Evolutionary conservation across 139 green algal species (phyloP).

Genomic region (Micractinium sp.): DNA sequence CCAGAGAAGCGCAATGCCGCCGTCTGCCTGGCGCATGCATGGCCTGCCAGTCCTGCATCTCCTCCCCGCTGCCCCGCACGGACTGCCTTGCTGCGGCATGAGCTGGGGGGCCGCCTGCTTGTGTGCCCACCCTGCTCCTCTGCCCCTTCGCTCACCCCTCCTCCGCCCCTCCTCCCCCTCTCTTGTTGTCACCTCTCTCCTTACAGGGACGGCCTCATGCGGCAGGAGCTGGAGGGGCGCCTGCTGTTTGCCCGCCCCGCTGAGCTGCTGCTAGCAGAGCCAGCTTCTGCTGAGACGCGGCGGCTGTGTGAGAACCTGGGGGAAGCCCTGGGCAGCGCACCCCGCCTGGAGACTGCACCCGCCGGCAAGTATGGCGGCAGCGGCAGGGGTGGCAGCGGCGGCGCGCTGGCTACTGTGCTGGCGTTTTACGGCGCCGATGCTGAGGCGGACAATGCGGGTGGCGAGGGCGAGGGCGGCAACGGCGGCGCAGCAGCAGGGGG

Average conservation of each 20-base stretch:
- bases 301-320: slow-evolving; percentile 54
- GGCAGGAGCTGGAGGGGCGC: slow-evolving; percentile 68
- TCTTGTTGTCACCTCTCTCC: neutral
- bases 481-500: neutral
- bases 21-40: no score
- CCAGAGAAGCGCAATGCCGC: no score
- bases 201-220: slow-evolving; percentile 47
- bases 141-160: neutral
- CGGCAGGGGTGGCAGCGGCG: neutral
- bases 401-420: slow-evolving; percentile 19
- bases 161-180: neutral
- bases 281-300: slow-evolving; percentile 48
- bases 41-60: no score
- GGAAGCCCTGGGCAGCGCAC: slow-evolving; percentile 4
- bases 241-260: slow-evolving; percentile 70
- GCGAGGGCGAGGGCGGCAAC: neutral
- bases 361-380: neutral
- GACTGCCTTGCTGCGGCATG: no score
- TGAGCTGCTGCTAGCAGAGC: slow-evolving; percentile 74
- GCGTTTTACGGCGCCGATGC: slow-evolving; percentile 41
- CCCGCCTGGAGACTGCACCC: neutral
- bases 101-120: neutral
- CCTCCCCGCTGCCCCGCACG: no score
- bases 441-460: neutral
- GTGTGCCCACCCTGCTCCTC: neutral